A percentile compares a stretch with the other conserved stretches of the same genome.
phyloP scores from a whole-genome alignment of 129 eudicot genomes.

The Mikania micrantha region DNA sequence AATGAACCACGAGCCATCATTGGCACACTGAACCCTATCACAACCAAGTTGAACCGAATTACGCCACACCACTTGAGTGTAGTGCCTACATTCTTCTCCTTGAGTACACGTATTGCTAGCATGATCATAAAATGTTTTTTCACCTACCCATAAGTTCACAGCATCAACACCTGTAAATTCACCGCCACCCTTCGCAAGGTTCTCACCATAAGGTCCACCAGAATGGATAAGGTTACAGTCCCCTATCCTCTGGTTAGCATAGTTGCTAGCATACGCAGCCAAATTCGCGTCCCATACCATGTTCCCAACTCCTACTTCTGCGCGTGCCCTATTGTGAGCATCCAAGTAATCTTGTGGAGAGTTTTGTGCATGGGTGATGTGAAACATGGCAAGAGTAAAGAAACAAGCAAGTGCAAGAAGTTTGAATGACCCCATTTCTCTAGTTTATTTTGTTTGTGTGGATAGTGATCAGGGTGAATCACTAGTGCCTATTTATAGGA shows the following conservation, averaged over 20 bases:
- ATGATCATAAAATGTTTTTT: slow-evolving; percentile 9
- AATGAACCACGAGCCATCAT: not conserved
- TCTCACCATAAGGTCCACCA: not conserved
- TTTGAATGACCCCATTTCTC: not conserved
- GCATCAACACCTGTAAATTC: not conserved
- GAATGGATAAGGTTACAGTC: not conserved
- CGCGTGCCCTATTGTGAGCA: not conserved
- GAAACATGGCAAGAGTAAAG: not conserved
- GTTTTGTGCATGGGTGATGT: not conserved
- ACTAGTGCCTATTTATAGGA: not conserved
- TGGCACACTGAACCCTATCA: slow-evolving; percentile 7
- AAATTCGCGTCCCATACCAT: not conserved
- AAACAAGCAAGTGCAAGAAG: not conserved
- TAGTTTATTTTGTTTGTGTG: not conserved
- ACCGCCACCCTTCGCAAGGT: not conserved
- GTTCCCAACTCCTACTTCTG: not conserved
- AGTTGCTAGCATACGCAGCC: not conserved
- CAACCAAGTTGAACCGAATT: slow-evolving; percentile 38
- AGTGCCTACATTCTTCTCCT: slow-evolving; percentile 33
- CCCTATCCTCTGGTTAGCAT: not conserved
- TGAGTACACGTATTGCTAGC: slow-evolving; percentile 24
- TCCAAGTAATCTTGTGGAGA: not conserved
- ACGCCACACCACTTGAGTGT: slow-evolving; percentile 48
- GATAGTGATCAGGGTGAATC: not conserved
- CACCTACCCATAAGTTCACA: not conserved